phyloP scores from a whole-genome alignment of 1,284 basidiomycete genomes.

The Sanghuangporus baumii region DNA sequence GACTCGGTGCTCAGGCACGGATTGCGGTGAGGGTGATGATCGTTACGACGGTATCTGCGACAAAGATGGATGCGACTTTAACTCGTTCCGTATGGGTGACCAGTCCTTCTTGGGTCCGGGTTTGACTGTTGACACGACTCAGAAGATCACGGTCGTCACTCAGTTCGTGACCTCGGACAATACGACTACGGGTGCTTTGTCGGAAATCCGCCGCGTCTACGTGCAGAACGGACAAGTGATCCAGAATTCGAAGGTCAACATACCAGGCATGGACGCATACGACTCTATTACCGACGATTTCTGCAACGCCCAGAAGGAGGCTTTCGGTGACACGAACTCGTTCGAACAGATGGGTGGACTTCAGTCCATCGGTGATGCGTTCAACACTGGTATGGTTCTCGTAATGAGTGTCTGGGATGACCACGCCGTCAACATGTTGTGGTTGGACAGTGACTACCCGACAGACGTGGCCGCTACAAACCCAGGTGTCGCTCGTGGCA shows the following conservation, averaged over 20 bases:
- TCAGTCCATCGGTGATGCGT: conserved; percentile 21
- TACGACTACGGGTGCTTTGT: conserved; percentile 39
- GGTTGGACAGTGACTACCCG: conserved; percentile 37
- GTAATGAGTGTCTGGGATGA: conserved; percentile 31
- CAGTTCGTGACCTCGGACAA: conserved; percentile 45
- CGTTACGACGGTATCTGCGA: conserved; percentile 43
- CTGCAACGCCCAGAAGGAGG: conserved; percentile 35
- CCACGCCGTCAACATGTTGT: conserved; percentile 34
- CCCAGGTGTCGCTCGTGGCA: conserved; percentile 33
- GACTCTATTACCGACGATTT: conserved; percentile 35
- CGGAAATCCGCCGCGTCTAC: conserved; percentile 48
- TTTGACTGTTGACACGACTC: conserved; percentile 40
- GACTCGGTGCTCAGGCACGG: conserved; percentile 34
- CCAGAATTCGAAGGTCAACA: conserved; percentile 41
- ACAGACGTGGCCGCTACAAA: conserved; percentile 24
- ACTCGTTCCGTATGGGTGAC: conserved; percentile 49
- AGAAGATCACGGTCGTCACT: conserved; percentile 41
- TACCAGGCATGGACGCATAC: conserved; percentile 33
- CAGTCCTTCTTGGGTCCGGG: conserved; percentile 41
- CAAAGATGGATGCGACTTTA: conserved; percentile 52
- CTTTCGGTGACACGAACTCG: conserved; percentile 32
- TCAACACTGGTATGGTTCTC: conserved; percentile 25
- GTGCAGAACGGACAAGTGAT: conserved; percentile 47
- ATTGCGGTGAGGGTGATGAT: conserved; percentile 33
- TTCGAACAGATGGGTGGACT: conserved; percentile 31